These are phyloP conservation scores for Penicillium nordicum DNA, from an alignment of 2,329 filamentous ascomycete genomes.

Conservation along the genomic window DNA sequence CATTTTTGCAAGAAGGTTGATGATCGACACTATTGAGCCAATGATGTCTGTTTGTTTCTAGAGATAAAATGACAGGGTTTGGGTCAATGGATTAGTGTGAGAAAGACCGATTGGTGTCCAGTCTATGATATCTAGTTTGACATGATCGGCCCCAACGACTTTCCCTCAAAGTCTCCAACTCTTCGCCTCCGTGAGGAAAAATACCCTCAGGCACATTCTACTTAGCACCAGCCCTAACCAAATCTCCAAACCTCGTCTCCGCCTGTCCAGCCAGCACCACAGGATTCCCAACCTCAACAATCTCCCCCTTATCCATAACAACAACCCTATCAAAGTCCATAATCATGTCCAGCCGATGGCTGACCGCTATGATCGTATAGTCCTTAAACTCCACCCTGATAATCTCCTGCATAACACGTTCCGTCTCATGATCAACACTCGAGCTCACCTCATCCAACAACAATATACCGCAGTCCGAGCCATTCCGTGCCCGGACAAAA, in stretches of 20 bases:
- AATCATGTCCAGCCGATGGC: not conserved
- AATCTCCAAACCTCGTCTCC: not conserved
- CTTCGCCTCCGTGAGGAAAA: not conserved
- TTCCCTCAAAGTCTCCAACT: not conserved
- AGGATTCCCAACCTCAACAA: not conserved
- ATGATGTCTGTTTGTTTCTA: too few relatives aligned
- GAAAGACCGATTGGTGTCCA: too few relatives aligned
- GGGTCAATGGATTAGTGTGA: too few relatives aligned
- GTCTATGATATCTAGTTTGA: not conserved
- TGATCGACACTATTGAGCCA: too few relatives aligned
- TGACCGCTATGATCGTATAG: not conserved
- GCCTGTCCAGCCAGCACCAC: not conserved
- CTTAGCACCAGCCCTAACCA: not conserved
- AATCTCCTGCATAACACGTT: not conserved
- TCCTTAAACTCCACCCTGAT: not conserved
- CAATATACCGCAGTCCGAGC: not conserved
- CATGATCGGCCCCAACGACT: not conserved
- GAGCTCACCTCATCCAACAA: not conserved
- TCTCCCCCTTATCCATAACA: not conserved
- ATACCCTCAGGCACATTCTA: not conserved
- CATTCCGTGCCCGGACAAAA: not conserved
- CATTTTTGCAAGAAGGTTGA: too few relatives aligned
- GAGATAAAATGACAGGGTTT: too few relatives aligned
- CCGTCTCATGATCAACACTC: not conserved
- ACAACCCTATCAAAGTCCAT: not conserved